Conservation (phyloP, 257 asterid species). For the Solanum corneliomulleri region DNA sequence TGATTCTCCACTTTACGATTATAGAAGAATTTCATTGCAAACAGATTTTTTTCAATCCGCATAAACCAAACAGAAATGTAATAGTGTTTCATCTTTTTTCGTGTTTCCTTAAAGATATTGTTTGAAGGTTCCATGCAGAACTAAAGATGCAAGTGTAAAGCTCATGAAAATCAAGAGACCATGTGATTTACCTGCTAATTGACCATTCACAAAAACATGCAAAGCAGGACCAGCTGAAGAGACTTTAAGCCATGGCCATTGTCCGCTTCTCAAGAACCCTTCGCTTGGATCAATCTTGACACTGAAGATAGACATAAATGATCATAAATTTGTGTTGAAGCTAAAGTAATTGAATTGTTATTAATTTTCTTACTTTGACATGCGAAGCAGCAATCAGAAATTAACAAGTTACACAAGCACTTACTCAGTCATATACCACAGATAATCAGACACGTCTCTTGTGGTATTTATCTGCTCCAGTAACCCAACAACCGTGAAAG, state of each 20-base stretch:
- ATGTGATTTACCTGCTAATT: background rate
- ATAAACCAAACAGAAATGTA: background rate
- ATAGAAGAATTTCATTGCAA: background rate
- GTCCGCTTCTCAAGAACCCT: conserved; percentile 56
- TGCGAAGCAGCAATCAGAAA: background rate
- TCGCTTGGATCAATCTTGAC: conserved; percentile 61
- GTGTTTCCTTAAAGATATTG: background rate
- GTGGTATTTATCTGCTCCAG: conserved; percentile 94
- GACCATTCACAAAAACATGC: conserved; percentile 16
- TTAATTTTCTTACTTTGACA: background rate
- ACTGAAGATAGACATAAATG: conserved; percentile 21
- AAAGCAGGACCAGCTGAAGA: conserved; percentile 55
- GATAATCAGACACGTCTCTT: conserved; percentile 78
- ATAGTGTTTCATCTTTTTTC: background rate
- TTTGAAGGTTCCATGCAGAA: background rate
- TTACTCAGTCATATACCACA: conserved; percentile 96
- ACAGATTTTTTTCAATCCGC: background rate
- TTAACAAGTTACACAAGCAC: conserved; percentile 6
- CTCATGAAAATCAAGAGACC: background rate
- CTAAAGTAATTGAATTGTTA: background rate
- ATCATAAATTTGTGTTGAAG: background rate
- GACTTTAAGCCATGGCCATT: conserved; percentile 73
- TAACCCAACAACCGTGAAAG: conserved; percentile 58
- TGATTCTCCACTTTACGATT: background rate
- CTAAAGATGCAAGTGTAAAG: background rate